A percentile compares a stretch with the other conserved stretches of the same genome.
Conservation (phyloP, 2,329 filamentous ascomycete species). For the Botryotinia narcissicola region DNA sequence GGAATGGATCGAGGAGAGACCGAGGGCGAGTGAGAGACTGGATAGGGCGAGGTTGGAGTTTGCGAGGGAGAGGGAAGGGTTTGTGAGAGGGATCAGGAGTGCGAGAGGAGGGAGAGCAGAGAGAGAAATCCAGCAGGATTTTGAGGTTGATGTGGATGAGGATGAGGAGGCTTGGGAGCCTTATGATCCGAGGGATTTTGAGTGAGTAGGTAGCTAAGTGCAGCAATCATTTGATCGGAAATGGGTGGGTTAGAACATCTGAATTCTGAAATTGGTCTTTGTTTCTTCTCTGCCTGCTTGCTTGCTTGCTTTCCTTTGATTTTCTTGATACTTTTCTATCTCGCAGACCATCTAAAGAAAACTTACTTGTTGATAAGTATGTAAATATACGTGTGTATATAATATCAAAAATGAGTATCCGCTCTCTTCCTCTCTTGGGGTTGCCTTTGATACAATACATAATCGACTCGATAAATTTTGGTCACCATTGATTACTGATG, state of each 20-base stretch:
- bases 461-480: neutral
- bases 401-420: accelerated
- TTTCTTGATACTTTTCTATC: accelerated
- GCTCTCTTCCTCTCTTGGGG: no score
- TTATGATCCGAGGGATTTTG: neutral
- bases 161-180: neutral
- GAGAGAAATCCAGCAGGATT: accelerated
- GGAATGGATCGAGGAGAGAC: neutral
- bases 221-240: neutral
- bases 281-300: neutral
- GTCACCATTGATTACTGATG: no score
- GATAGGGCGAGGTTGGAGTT: neutral
- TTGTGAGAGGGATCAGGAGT: neutral
- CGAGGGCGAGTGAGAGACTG: neutral
- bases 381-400: neutral
- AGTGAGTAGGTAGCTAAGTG: neutral
- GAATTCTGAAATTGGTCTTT: neutral
- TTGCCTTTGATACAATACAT: no score
- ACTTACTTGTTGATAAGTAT: neutral
- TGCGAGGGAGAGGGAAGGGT: neutral
- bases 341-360: accelerated
- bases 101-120: no score
- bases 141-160: no score
- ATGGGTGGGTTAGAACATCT: neutral
- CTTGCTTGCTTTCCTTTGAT: neutral